Evolutionary conservation across 495 filamentous ascomycete genomes (phyloP).

Genomic region (Podospora pseudopauciseta): DNA sequence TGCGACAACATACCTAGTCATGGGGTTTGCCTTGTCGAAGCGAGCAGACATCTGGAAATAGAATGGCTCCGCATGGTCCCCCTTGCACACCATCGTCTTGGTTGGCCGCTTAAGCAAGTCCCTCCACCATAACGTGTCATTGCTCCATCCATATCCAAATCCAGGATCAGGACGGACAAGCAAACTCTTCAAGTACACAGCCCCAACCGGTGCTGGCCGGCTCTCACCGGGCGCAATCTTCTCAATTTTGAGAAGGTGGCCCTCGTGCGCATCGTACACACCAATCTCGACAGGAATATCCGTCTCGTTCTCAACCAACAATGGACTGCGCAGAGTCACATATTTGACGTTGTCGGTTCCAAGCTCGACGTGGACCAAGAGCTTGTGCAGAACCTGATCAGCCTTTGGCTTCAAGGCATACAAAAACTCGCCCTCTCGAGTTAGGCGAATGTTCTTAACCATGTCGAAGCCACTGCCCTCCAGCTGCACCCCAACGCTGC

Average conservation of each 20-base stretch:
- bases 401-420: constrained; percentile 80
- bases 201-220: constrained; percentile 87
- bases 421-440: constrained; percentile 86
- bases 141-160: constrained; percentile 94
- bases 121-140: constrained; percentile 84
- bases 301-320: constrained; percentile 96
- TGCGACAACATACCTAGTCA: constrained; percentile 52
- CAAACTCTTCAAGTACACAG: constrained; percentile 83
- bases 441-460: constrained; percentile 81
- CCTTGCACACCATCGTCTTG: constrained; percentile 77
- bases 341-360: constrained; percentile 94
- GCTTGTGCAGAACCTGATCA: constrained; percentile 75
- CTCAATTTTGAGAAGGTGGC: constrained; percentile 93
- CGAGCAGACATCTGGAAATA: constrained; percentile 92
- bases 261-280: constrained; percentile 84
- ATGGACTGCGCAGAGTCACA: constrained; percentile 89
- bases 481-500: constrained; percentile 73
- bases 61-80: constrained; percentile 81
- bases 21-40: constrained; percentile 74
- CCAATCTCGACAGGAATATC: constrained; percentile 94
- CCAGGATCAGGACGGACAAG: constrained; percentile 93
- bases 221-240: constrained; percentile 92
- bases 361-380: constrained; percentile 88
- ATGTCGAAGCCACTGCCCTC: constrained; percentile 92
- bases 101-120: constrained; percentile 81